Evolutionary conservation across 2,329 filamentous ascomycete genomes (phyloP).

Genomic region (Penicillium glabrum): DNA sequence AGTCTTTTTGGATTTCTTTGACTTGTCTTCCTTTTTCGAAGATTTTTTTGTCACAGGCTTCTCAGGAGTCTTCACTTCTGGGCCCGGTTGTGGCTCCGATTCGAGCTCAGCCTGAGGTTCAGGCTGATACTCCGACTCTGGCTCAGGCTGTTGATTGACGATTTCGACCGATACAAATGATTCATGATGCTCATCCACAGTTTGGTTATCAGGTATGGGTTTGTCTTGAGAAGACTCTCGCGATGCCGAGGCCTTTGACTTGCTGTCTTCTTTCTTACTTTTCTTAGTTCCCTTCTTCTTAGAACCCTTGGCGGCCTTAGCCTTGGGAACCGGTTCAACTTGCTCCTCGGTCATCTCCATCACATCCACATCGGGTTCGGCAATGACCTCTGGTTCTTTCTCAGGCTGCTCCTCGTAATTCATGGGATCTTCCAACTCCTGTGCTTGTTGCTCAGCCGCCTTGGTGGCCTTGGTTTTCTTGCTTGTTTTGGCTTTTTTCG

Average conservation of each 20-base stretch:
- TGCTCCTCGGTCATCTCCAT: slow-evolving; percentile 13
- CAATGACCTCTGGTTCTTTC: neutral
- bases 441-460: slow-evolving; percentile 1
- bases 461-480: slow-evolving; percentile 29
- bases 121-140: slow-evolving; percentile 29
- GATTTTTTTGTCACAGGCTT: slow-evolving; percentile 27
- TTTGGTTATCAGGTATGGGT: neutral
- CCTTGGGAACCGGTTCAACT: slow-evolving; percentile 14
- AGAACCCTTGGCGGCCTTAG: slow-evolving; percentile 17
- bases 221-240: slow-evolving; percentile 4
- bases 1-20: slow-evolving; percentile 32
- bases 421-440: slow-evolving; percentile 8
- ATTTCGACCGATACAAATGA: slow-evolving; percentile 34
- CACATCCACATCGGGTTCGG: slow-evolving; percentile 4
- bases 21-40: slow-evolving; percentile 28
- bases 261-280: slow-evolving; percentile 11
- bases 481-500: slow-evolving; percentile 30
- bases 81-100: slow-evolving; percentile 25
- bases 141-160: slow-evolving; percentile 27
- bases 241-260: slow-evolving; percentile 4
- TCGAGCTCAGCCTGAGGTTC: slow-evolving; percentile 21
- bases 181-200: slow-evolving; percentile 22
- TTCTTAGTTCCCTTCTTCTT: slow-evolving; percentile 24
- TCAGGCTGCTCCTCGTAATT: slow-evolving; percentile 8
- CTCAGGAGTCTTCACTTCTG: slow-evolving; percentile 13